These are phyloP conservation scores for Rhynchospora tenuis DNA, from an alignment of 176 grass and related monocot species.

Conservation along the genomic window DNA sequence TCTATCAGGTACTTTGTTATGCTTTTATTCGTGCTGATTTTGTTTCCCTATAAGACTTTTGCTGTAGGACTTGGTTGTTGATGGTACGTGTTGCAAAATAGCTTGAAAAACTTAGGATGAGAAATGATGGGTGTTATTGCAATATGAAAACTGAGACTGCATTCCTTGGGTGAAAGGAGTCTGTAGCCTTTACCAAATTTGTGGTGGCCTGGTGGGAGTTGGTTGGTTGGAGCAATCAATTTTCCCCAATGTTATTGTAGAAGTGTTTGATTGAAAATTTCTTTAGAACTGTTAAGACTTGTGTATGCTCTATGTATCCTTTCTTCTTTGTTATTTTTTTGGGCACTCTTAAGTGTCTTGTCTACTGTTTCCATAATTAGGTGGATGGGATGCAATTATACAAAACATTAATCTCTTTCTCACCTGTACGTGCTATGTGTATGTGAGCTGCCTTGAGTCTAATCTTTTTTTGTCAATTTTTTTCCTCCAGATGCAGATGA, in stretches of 20 bases:
- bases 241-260: too few species aligned
- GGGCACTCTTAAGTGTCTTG: too few species aligned
- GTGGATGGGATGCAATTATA: too few species aligned
- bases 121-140: background rate
- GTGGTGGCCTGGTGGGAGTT: too few species aligned
- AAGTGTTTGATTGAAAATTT: too few species aligned
- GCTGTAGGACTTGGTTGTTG: background rate
- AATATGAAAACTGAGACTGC: too few species aligned
- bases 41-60: background rate
- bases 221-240: too few species aligned
- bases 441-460: background rate
- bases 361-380: too few species aligned
- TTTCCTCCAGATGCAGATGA: constrained; percentile 61
- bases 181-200: too few species aligned
- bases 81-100: background rate
- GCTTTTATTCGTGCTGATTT: background rate
- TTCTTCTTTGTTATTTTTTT: too few species aligned
- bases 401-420: background rate
- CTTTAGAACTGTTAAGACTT: too few species aligned
- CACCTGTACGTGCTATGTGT: background rate
- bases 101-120: background rate
- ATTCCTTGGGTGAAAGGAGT: background rate
- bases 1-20: constrained; percentile 47
- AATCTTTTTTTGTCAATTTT: constrained; percentile 1
- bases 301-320: too few species aligned